A percentile compares a stretch with the other conserved stretches of the same genome.
Conservation (phyloP, 108 stramenopile species). For the Skeletonema marinoi region DNA sequence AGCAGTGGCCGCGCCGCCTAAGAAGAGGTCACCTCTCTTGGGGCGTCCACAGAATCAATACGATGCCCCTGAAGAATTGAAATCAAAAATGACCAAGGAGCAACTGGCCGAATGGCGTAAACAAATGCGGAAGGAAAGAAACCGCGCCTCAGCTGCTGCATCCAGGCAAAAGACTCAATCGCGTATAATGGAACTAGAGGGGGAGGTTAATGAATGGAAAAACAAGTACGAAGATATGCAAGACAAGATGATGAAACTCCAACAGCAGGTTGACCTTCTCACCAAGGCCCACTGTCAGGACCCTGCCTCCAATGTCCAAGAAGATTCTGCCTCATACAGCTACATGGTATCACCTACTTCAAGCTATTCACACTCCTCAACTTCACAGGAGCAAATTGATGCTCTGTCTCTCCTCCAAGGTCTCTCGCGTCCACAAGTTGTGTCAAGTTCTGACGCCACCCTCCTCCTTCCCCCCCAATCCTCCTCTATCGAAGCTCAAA, state of each 20-base stretch:
- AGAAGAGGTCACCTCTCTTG: neutral
- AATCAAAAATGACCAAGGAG: constrained; percentile 54
- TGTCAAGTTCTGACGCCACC: neutral
- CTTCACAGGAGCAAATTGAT: neutral
- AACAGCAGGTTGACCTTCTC: constrained; percentile 27
- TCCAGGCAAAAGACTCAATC: constrained; percentile 64
- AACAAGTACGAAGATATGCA: constrained; percentile 49
- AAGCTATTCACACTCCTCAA: neutral
- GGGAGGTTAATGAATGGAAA: constrained; percentile 52
- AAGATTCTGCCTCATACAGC: neutral
- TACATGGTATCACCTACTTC: neutral
- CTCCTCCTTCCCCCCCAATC: neutral
- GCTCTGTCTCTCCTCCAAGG: constrained; percentile 1
- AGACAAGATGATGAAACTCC: constrained; percentile 27
- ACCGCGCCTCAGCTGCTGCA: constrained; percentile 74
- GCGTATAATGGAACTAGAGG: constrained; percentile 69
- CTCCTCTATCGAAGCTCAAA: neutral
- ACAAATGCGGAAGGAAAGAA: constrained; percentile 79
- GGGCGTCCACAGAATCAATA: neutral
- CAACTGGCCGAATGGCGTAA: constrained; percentile 76
- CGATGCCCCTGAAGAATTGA: neutral
- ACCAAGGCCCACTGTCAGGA: neutral
- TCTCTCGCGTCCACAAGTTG: neutral
- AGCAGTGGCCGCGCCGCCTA: neutral
- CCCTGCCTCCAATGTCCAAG: constrained; percentile 8